phyloP scores from a whole-genome alignment of 2,329 filamentous ascomycete genomes.

The Fusarium piperis region DNA sequence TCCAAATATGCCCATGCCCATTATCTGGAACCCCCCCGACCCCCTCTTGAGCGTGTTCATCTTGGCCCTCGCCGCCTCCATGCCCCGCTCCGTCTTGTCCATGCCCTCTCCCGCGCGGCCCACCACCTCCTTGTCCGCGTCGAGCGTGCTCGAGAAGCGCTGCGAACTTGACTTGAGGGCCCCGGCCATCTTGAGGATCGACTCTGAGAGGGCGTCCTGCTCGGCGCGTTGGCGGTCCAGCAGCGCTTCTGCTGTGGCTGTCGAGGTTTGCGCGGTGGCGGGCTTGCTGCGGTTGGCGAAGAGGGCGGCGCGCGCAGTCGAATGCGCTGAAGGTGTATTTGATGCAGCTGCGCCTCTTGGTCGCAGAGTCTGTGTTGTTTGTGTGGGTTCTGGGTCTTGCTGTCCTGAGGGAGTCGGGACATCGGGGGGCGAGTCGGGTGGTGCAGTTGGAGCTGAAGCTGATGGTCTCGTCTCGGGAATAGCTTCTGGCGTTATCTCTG shows the following conservation, averaged over 20 bases:
- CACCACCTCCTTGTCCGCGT: slow-evolving; percentile 76
- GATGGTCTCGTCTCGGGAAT: slow-evolving; percentile 20
- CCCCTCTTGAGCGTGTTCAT: slow-evolving; percentile 83
- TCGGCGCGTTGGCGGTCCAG: slow-evolving; percentile 81
- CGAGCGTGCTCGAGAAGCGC: slow-evolving; percentile 76
- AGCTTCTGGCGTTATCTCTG: slow-evolving; percentile 49
- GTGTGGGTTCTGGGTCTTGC: slow-evolving; percentile 38
- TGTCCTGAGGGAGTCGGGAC: slow-evolving; percentile 17
- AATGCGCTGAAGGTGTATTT: slow-evolving; percentile 40
- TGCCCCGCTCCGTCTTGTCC: slow-evolving; percentile 77
- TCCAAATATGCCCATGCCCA: slow-evolving; percentile 73
- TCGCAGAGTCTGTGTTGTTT: slow-evolving; percentile 50
- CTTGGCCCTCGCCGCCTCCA: slow-evolving; percentile 78
- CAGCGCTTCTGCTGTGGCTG: slow-evolving; percentile 72
- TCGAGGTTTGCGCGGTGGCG: slow-evolving; percentile 51
- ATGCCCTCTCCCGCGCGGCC: slow-evolving; percentile 77
- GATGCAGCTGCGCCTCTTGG: slow-evolving; percentile 42
- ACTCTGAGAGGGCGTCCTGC: slow-evolving; percentile 83
- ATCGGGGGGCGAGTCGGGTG: slow-evolving; percentile 8
- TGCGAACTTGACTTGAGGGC: slow-evolving; percentile 80
- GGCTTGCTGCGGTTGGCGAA: slow-evolving; percentile 54
- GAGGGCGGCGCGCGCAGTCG: slow-evolving; percentile 55
- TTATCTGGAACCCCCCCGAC: slow-evolving; percentile 90
- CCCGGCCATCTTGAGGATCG: slow-evolving; percentile 81
- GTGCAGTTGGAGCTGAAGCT: slow-evolving; percentile 15